Conservation (phyloP, 768 basidiomycete species). For the Strobilomyces echinocephalus region DNA sequence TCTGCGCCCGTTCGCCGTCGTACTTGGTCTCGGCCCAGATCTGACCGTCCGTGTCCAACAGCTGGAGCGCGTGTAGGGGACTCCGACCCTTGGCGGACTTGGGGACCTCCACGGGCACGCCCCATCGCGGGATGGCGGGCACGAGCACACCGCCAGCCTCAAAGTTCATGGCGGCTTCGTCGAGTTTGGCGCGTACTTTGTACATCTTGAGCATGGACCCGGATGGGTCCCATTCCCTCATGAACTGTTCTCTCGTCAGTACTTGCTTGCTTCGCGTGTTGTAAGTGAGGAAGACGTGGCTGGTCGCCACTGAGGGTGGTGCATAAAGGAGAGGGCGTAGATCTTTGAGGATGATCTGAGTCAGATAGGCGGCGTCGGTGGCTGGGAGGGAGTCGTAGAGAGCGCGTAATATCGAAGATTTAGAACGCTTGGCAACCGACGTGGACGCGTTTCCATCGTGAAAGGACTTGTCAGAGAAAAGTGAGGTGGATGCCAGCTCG, state of each 20-base stretch:
- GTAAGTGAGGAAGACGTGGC: constrained; percentile 47
- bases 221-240: constrained; percentile 68
- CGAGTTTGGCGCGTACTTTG: constrained; percentile 51
- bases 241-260: constrained; percentile 58
- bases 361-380: constrained; percentile 60
- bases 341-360: constrained; percentile 88
- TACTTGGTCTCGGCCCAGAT: constrained; percentile 93
- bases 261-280: constrained; percentile 52
- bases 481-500: constrained; percentile 65
- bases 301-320: constrained; percentile 42
- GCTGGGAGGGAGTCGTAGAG: constrained; percentile 62
- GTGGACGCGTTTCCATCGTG: constrained; percentile 28
- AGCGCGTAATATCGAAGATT: constrained; percentile 40
- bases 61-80: constrained; percentile 51
- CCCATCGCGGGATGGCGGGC: constrained; percentile 41
- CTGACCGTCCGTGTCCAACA: constrained; percentile 18
- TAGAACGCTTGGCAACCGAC: constrained; percentile 30
- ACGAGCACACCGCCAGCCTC: constrained; percentile 31
- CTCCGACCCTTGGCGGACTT: constrained; percentile 75
- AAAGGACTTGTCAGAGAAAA: constrained; percentile 52
- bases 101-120: constrained; percentile 69
- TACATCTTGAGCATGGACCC: constrained; percentile 51
- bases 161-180: constrained; percentile 47
- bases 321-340: constrained; percentile 77
- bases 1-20: constrained; percentile 92